Conservation (phyloP, 352 stramenopile genomes). For the Saprolegnia parasitica region DNA sequence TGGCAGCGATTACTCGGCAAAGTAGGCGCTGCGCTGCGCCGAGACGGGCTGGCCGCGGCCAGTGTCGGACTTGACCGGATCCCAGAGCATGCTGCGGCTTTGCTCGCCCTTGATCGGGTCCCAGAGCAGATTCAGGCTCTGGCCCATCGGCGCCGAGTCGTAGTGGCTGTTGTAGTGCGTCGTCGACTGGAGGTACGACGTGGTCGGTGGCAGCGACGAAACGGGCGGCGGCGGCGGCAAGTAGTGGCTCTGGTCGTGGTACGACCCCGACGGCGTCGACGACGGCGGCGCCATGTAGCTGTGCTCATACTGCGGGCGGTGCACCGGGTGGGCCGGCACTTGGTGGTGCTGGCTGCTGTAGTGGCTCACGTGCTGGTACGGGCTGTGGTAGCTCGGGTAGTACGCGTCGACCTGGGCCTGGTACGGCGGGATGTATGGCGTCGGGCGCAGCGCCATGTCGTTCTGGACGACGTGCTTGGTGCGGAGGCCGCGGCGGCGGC, state of each 20-base stretch:
- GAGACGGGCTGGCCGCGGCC: too few relatives aligned
- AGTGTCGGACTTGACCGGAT: too few relatives aligned
- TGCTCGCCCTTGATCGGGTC: constrained; percentile 6
- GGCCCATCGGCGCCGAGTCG: neutral
- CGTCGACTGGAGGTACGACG: neutral
- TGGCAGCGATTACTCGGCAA: neutral
- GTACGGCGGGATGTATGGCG: constrained; percentile 15
- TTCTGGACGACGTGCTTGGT: constrained; percentile 22
- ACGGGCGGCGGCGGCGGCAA: neutral
- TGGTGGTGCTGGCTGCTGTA: constrained; percentile 3
- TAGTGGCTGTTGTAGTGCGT: constrained; percentile 2
- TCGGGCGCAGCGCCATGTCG: constrained; percentile 7
- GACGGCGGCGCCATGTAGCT: neutral
- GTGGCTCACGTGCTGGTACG: neutral
- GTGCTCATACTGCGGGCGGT: neutral
- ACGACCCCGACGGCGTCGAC: constrained; percentile 1
- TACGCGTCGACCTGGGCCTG: constrained; percentile 14
- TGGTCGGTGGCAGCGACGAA: neutral
- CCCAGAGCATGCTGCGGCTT: neutral
- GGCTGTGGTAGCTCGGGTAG: constrained; percentile 4
- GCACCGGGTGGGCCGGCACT: neutral
- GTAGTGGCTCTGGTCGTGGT: neutral
- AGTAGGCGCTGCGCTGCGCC: neutral
- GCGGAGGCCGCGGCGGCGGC: constrained; percentile 22
- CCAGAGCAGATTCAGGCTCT: constrained; percentile 12